A percentile compares a stretch with the other conserved stretches of the same genome.
Conservation (phyloP, 192 early-diverging fungal species). For the Geranomyces michiganensis region DNA sequence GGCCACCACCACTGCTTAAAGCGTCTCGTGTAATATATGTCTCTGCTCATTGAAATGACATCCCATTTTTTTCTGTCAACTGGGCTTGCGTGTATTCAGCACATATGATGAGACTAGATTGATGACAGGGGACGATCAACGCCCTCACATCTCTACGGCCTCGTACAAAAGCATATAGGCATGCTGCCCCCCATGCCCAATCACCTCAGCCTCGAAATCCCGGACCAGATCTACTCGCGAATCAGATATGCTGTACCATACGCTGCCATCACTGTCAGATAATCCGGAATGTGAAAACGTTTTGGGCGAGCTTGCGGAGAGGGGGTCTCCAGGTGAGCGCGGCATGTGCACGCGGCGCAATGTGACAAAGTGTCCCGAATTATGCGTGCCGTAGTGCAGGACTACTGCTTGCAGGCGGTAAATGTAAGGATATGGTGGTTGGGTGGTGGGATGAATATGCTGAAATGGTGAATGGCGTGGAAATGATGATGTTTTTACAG, state of each 20-base stretch:
- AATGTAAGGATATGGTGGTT: conserved; percentile 32
- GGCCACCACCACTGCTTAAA: conserved; percentile 23
- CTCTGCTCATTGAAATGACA: too few relatives aligned
- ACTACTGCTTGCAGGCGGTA: conserved; percentile 82
- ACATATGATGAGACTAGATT: too few relatives aligned
- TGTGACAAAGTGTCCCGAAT: conserved; percentile 89
- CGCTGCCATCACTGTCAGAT: background rate
- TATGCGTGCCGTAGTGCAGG: conserved; percentile 82
- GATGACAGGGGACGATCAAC: background rate
- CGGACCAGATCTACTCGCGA: conserved; percentile 46
- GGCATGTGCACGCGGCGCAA: conserved; percentile 59
- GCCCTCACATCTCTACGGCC: conserved; percentile 5
- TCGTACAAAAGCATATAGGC: conserved; percentile 64
- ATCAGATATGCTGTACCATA: conserved; percentile 74
- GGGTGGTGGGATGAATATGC: background rate
- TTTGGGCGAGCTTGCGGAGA: background rate
- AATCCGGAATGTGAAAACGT: background rate
- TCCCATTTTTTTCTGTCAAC: too few relatives aligned
- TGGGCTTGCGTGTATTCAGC: too few relatives aligned
- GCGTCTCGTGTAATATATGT: too few relatives aligned
- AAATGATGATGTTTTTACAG: background rate
- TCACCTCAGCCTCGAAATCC: conserved; percentile 47
- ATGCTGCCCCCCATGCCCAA: conserved; percentile 43
- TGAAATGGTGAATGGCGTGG: background rate
- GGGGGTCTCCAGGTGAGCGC: background rate